Evolutionary conservation across 2,329 filamentous ascomycete species (phyloP).

Genomic region (Coleophoma eucalyptorum): DNA sequence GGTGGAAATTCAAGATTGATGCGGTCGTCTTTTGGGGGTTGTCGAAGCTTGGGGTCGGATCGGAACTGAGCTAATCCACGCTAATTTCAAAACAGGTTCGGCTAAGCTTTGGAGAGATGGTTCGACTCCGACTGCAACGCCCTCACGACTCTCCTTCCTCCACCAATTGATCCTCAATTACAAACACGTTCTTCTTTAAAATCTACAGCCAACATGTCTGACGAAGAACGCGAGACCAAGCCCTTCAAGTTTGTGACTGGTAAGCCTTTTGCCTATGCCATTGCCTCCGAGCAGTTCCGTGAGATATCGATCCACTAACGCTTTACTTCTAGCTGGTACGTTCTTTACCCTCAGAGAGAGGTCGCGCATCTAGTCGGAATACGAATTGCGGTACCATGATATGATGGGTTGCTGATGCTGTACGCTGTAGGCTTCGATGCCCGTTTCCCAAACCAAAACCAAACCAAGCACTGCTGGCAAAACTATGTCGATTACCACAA

Average conservation of each 20-base stretch:
- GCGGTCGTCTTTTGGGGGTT: conserved; percentile 17
- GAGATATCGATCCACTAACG: no score
- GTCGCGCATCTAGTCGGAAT: no score
- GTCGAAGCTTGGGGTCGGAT: conserved; percentile 6
- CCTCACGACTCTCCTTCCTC: conserved; percentile 15
- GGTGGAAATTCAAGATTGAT: conserved; percentile 7
- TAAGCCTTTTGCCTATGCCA: conserved; percentile 44
- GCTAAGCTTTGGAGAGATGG: not conserved
- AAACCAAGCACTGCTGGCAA: conserved; percentile 99
- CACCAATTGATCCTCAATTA: conserved; percentile 24
- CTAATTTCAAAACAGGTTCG: not conserved
- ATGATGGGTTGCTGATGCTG: no score
- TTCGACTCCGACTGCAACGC: not conserved
- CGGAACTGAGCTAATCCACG: not conserved
- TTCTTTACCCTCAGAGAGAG: conserved; percentile 14
- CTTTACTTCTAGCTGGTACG: conserved; percentile 41
- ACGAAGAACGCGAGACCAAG: conserved; percentile 90
- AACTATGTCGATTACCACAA: conserved; percentile 99
- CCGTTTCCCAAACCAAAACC: conserved; percentile 98
- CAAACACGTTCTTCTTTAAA: conserved; percentile 27
- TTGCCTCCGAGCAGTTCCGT: conserved; percentile 6
- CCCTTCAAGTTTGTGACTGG: conserved; percentile 99
- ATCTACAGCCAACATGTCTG: conserved; percentile 73
- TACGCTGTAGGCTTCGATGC: conserved; percentile 80
- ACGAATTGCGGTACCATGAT: no score